phyloP scores from a whole-genome alignment of 163 green algal species.

The Chlorella variabilis region DNA sequence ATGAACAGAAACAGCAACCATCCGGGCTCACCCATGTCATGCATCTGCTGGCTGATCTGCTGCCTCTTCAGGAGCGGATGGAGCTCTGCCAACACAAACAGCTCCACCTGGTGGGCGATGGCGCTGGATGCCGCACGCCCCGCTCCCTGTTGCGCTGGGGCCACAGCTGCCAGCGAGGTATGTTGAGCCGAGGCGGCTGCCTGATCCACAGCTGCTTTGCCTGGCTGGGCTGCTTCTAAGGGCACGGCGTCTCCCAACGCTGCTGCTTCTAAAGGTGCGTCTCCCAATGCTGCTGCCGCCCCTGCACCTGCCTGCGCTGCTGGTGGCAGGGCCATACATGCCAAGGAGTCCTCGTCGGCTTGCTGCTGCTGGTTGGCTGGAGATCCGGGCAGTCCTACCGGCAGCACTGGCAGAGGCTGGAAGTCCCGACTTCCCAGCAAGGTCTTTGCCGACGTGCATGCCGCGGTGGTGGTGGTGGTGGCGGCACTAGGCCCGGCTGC shows the following conservation, averaged over 20 bases:
- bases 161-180: too few relatives aligned
- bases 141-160: background rate
- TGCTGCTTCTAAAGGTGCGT: background rate
- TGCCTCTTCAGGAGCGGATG: conserved; percentile 14
- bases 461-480: background rate
- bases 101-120: conserved; percentile 14
- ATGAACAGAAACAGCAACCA: too few relatives aligned
- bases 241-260: background rate
- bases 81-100: conserved; percentile 27
- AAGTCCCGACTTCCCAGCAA: background rate
- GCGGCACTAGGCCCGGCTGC: too few relatives aligned
- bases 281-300: conserved; percentile 19
- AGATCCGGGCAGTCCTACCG: background rate
- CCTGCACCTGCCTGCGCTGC: background rate
- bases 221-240: too few relatives aligned
- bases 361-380: background rate
- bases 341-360: too few relatives aligned
- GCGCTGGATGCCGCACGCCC: background rate
- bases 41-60: background rate
- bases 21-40: conserved; percentile 2
- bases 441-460: background rate
- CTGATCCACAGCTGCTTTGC: background rate
- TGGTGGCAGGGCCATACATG: too few relatives aligned
- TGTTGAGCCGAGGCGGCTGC: too few relatives aligned
- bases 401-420: background rate